phyloP scores from a whole-genome alignment of 2,329 filamentous ascomycete species.

The Calonectria henricotiae region DNA sequence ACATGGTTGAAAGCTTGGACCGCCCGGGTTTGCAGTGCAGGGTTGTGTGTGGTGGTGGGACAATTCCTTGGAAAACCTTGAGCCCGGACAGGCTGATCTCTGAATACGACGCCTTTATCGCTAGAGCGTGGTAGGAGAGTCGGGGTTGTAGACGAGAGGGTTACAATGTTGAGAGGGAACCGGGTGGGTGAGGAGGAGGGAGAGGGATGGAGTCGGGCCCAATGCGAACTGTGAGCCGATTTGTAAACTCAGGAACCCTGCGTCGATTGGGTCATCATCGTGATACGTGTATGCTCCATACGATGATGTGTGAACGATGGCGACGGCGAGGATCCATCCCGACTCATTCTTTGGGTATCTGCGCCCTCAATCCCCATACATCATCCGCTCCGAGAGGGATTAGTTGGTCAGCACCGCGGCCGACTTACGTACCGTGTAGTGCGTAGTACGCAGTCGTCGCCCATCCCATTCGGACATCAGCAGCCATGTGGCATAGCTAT shows the following conservation, averaged over 20 bases:
- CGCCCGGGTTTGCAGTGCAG: constrained; percentile 32
- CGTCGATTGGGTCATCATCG: constrained; percentile 31
- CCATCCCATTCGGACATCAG: constrained; percentile 11
- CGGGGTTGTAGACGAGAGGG: constrained; percentile 25
- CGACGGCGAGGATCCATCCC: constrained; percentile 27
- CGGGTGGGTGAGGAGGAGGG: not conserved
- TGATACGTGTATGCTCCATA: constrained; percentile 23
- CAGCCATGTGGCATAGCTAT: constrained; percentile 43
- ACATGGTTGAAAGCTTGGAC: constrained; percentile 43
- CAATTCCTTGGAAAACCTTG: constrained; percentile 40
- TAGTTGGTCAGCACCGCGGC: constrained; percentile 17
- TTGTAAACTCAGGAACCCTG: constrained; percentile 30
- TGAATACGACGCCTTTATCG: constrained; percentile 47
- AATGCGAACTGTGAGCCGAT: constrained; percentile 8
- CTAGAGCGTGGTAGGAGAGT: constrained; percentile 28
- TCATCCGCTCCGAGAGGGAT: not conserved
- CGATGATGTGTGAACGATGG: constrained; percentile 19
- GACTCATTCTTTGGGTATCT: constrained; percentile 18
- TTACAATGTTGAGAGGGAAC: constrained; percentile 30
- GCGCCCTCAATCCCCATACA: constrained; percentile 11
- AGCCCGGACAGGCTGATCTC: constrained; percentile 36
- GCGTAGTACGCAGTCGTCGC: constrained; percentile 23
- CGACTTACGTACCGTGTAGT: constrained; percentile 31
- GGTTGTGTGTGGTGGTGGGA: constrained; percentile 43
- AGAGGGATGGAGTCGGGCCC: constrained; percentile 11